Conservation (phyloP, 1,284 basidiomycete genomes). For the Vanrija sp. region DNA sequence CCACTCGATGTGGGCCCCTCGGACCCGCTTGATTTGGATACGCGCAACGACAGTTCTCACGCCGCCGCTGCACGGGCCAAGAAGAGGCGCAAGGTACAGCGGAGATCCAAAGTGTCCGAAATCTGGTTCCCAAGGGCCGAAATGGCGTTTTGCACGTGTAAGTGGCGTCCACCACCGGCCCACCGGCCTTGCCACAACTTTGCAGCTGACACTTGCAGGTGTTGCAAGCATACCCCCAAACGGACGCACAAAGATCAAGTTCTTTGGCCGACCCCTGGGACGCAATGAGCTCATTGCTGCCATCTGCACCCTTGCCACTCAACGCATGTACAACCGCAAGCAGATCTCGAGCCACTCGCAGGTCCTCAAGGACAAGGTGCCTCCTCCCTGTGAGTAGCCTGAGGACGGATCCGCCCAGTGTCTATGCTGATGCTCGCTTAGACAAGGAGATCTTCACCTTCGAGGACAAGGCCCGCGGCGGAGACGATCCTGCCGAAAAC, state of each 20-base stretch:
- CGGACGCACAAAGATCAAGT: constrained; percentile 47
- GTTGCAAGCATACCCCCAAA: constrained; percentile 26
- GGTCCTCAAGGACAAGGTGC: constrained; percentile 42
- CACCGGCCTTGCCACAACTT: background rate
- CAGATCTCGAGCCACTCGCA: constrained; percentile 49
- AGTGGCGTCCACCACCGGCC: constrained; percentile 3
- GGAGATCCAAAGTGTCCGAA: constrained; percentile 17
- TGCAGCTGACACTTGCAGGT: constrained; percentile 7
- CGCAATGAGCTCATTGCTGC: constrained; percentile 55
- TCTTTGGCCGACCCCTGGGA: constrained; percentile 52
- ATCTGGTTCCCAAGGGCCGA: constrained; percentile 21
- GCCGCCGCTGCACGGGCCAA: constrained; percentile 14
- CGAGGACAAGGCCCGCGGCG: constrained; percentile 19
- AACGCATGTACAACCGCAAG: constrained; percentile 42
- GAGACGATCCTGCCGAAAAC: constrained; percentile 14
- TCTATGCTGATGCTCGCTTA: background rate
- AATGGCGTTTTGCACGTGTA: constrained; percentile 22
- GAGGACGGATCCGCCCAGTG: background rate
- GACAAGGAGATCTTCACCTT: constrained; percentile 25
- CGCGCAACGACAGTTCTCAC: too few species aligned
- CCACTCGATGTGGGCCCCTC: too few species aligned
- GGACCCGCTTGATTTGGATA: too few species aligned
- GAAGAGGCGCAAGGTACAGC: constrained; percentile 20
- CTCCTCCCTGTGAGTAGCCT: constrained; percentile 12
- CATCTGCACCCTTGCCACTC: constrained; percentile 52